Conservation (phyloP, 192 early-diverging fungal species). For the Phycomyces blakesleeanus region DNA sequence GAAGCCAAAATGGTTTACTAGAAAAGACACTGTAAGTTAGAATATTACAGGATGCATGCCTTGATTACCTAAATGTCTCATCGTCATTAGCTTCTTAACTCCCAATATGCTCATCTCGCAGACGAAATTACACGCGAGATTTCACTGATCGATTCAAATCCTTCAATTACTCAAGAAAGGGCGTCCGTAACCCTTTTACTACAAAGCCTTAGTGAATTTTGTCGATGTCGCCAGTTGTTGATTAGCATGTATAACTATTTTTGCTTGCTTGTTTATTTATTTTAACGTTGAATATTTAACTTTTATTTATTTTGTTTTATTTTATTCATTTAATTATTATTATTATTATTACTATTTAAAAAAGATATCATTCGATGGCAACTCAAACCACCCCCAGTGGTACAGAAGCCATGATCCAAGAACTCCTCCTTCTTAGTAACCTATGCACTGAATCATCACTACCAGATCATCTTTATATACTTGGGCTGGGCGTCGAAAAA, state of each 20-base stretch:
- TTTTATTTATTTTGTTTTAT: not conserved
- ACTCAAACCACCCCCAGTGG: conserved; percentile 30
- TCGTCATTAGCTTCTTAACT: conserved; percentile 13
- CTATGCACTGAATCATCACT: conserved; percentile 5
- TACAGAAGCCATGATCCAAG: conserved; percentile 22
- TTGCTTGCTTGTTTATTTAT: too few relatives aligned
- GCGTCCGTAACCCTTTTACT: not conserved
- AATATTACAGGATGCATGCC: not conserved
- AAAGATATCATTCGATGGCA: conserved; percentile 39
- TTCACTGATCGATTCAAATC: not conserved
- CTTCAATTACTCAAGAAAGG: not conserved
- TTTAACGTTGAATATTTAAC: not conserved
- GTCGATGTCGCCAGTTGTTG: not conserved
- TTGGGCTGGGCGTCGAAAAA: conserved; percentile 36
- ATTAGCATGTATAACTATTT: conserved; percentile 24
- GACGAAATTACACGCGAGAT: conserved; percentile 13
- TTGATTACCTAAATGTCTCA: not conserved
- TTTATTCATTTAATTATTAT: not conserved
- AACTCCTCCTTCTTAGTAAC: conserved; percentile 19
- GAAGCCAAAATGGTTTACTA: conserved; percentile 29
- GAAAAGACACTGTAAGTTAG: conserved; percentile 31
- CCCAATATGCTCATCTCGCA: conserved; percentile 8
- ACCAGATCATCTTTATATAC: conserved; percentile 21
- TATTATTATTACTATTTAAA: not conserved
- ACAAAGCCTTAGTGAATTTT: conserved; percentile 5